Conservation (phyloP, 2,329 filamentous ascomycete genomes). For the Clonostachys chloroleuca region DNA sequence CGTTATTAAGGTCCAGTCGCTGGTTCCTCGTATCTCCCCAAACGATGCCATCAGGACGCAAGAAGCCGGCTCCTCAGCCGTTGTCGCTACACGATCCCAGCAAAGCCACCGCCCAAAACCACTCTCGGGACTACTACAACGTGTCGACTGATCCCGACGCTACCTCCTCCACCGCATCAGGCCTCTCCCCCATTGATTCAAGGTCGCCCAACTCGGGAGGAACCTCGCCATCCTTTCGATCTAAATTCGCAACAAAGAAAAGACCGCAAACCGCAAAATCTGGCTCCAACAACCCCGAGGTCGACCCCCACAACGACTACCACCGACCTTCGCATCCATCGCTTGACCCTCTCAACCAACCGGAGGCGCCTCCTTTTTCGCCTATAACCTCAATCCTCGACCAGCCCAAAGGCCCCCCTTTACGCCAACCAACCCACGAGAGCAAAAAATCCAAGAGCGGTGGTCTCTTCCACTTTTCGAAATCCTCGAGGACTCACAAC, state of each 20-base stretch:
- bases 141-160: not conserved
- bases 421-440: not conserved
- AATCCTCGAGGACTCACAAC: conserved; percentile 35
- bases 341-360: not conserved
- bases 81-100: conserved; percentile 43
- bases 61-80: conserved; percentile 51
- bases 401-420: not conserved
- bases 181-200: conserved; percentile 24
- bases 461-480: conserved; percentile 45
- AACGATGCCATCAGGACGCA: conserved; percentile 45
- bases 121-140: conserved; percentile 2
- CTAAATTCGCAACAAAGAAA: conserved; percentile 33
- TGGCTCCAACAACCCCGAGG: not conserved
- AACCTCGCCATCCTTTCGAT: conserved; percentile 12
- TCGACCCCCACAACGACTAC: conserved; percentile 1
- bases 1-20: not conserved
- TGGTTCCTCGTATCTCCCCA: not conserved
- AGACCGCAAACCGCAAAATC: conserved; percentile 10
- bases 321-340: conserved; percentile 2
- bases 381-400: not conserved
- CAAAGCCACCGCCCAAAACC: conserved; percentile 10
- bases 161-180: conserved; percentile 9
- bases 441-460: conserved; percentile 37
- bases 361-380: not conserved
- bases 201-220: conserved; percentile 29